Evolutionary conservation across 1,284 basidiomycete species (phyloP), one percentile per base, ranked within the genome.

Genomic region (Xerocomus amazonicus): DNA sequence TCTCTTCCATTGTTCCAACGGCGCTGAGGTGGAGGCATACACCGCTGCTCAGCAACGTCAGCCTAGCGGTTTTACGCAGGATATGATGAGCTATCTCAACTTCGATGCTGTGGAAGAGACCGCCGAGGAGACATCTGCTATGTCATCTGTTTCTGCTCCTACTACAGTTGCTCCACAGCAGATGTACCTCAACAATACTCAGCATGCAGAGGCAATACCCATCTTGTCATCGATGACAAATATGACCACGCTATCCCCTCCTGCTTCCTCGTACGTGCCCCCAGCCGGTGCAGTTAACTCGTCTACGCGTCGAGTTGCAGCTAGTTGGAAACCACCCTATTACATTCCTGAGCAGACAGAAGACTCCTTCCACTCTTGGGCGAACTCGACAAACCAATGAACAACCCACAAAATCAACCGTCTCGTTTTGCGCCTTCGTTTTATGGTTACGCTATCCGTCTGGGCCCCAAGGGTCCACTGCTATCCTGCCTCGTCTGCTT

Each of bases 281-380:
- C 80, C 82, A 6, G 50, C 78, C 10, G 81, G 80, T 41, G 81
- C 81, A 14, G 59, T 65, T 4, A 61, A 75, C 47, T 69, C 74
- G 2, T 69, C 72, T 6, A 71, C 65, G 23, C 75, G 81, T 34
- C 77, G 81, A 2, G 81, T 79, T 28, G 81, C 63, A 12, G 80
- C 67, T 1, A 77, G 62, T 52, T 84, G 82, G 82, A 69, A 72
- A 46, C 62, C 69, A 23, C 51, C 70, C 9, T 66, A 54, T 10
- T 36, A 43, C 9, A 36, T 37, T 6, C 40, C 54, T 32, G 54
- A 56, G 3, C 60, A 61, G 3, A 53, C 62, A 33, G 69, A 72
- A 12, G 66, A 64, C 42, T 13, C 51, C 7, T 4, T 43, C 32
- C 37, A 52, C 9, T 28, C 50, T 2, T 65, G 62, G 62, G 28